Percentiles rank a stretch among this genome's conserved stretches.
Evolutionary conservation across 305 asterid genomes (phyloP).

Genomic region (Caryopteris hybrid): DNA sequence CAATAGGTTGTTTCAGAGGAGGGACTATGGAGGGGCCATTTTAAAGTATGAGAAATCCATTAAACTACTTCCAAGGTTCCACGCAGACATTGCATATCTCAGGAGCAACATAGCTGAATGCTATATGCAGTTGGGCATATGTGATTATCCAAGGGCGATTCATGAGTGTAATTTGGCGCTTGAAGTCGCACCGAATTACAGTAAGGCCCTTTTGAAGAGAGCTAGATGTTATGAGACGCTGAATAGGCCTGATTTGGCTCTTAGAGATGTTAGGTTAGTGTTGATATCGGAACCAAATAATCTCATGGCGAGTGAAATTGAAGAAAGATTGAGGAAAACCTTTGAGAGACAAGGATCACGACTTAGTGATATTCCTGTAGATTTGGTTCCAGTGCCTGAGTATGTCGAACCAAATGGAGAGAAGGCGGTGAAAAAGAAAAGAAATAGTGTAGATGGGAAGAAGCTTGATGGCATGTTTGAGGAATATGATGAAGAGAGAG

Average conservation of each 20-base stretch:
- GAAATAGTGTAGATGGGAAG: slow-evolving; percentile 29
- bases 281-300: slow-evolving; percentile 68
- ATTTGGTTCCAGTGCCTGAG: slow-evolving; percentile 49
- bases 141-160: slow-evolving; percentile 80
- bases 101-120: slow-evolving; percentile 88
- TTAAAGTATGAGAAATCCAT: slow-evolving; percentile 72
- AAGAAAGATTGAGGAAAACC: slow-evolving; percentile 53
- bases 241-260: slow-evolving; percentile 69
- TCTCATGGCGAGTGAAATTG: slow-evolving; percentile 72
- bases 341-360: slow-evolving; percentile 48
- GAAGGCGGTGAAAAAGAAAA: slow-evolving; percentile 37
- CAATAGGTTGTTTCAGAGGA: slow-evolving; percentile 62
- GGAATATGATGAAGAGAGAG: slow-evolving; percentile 18
- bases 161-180: slow-evolving; percentile 88
- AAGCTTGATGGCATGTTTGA: slow-evolving; percentile 20
- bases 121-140: slow-evolving; percentile 73
- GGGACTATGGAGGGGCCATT: slow-evolving; percentile 72
- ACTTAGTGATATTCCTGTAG: slow-evolving; percentile 32
- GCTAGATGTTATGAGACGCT: slow-evolving; percentile 84
- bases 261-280: slow-evolving; percentile 56
- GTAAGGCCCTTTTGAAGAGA: slow-evolving; percentile 83
- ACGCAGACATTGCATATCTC: slow-evolving; percentile 64
- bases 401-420: slow-evolving; percentile 35
- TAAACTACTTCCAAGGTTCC: slow-evolving; percentile 72
- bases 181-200: slow-evolving; percentile 72